phyloP scores from a whole-genome alignment of 2,329 filamentous ascomycete species.

The Peltaster fructicola region DNA sequence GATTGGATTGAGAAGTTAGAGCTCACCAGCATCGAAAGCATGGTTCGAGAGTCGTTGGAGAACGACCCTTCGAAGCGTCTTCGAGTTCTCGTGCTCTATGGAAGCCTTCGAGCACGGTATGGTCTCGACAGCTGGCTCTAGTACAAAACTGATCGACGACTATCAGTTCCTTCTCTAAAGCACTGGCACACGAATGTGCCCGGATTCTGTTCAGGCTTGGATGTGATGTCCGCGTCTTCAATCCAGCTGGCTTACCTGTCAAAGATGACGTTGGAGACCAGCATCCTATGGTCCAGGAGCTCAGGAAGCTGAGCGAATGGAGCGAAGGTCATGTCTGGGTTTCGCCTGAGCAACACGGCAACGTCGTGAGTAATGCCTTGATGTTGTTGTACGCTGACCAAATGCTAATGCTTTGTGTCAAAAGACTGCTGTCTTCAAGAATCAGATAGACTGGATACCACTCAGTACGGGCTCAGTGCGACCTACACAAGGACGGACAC shows the following conservation, averaged over 20 bases:
- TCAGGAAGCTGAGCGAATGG: conserved; percentile 43
- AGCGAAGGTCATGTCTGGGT: conserved; percentile 51
- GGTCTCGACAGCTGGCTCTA: not conserved
- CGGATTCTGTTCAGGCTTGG: conserved; percentile 46
- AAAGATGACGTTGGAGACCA: conserved; percentile 42
- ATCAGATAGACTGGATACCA: conserved; percentile 55
- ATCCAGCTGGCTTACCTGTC: conserved; percentile 41
- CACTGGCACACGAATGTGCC: conserved; percentile 41
- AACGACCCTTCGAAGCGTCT: conserved; percentile 23
- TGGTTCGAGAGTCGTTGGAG: conserved; percentile 32
- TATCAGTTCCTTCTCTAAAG: conserved; percentile 40
- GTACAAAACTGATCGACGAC: not conserved
- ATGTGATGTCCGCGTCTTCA: conserved; percentile 46
- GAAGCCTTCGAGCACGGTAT: conserved; percentile 32
- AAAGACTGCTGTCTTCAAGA: conserved; percentile 48
- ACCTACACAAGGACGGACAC: conserved; percentile 47
- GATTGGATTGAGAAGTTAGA: conserved; percentile 44
- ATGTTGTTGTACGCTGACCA: not conserved
- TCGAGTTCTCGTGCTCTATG: conserved; percentile 43
- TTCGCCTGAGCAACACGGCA: conserved; percentile 49
- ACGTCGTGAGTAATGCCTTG: conserved; percentile 27
- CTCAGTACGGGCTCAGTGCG: conserved; percentile 42
- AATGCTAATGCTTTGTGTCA: not conserved
- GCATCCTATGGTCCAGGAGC: conserved; percentile 45
- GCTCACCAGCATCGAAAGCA: conserved; percentile 32